phyloP scores from a whole-genome alignment of 1,139 yeast species.

The Yamadazyma sp. region DNA sequence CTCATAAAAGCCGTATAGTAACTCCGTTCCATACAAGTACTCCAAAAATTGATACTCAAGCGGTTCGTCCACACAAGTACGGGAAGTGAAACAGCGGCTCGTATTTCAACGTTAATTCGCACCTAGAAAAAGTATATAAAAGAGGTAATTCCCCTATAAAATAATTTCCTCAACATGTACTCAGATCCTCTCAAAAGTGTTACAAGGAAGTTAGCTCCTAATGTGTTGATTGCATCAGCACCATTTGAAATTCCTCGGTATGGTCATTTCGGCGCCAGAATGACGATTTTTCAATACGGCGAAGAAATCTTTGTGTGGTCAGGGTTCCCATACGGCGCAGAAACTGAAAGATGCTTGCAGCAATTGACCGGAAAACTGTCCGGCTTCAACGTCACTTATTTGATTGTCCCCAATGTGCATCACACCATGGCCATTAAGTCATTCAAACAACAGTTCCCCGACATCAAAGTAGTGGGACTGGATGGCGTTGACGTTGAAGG shows the following conservation, averaged over 20 bases:
- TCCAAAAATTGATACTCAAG: too few relatives aligned
- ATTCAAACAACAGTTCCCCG: slow-evolving; percentile 49
- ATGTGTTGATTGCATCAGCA: slow-evolving; percentile 48
- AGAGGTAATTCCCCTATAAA: not conserved
- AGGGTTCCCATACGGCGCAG: slow-evolving; percentile 56
- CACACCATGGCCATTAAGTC: slow-evolving; percentile 52
- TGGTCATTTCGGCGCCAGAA: slow-evolving; percentile 59
- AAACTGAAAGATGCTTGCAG: slow-evolving; percentile 36
- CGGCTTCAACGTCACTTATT: slow-evolving; percentile 31
- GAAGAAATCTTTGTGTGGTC: slow-evolving; percentile 52
- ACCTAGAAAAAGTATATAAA: not conserved
- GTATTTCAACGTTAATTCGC: too few relatives aligned
- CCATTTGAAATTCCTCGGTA: slow-evolving; percentile 39
- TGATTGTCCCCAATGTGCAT: slow-evolving; percentile 52
- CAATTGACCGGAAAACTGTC: slow-evolving; percentile 29
- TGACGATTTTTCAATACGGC: slow-evolving; percentile 47
- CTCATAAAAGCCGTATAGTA: slow-evolving; percentile 11
- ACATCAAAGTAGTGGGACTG: slow-evolving; percentile 48
- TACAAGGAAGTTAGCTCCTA: slow-evolving; percentile 43
- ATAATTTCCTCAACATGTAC: slow-evolving; percentile 18
- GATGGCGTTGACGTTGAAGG: slow-evolving; percentile 32
- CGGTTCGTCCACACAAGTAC: too few relatives aligned
- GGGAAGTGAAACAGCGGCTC: too few relatives aligned
- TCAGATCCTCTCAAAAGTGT: slow-evolving; percentile 33
- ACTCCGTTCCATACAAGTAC: too few relatives aligned